Evolutionary conservation across 768 basidiomycete genomes (phyloP).

Genomic region (Mycena galericulata): DNA sequence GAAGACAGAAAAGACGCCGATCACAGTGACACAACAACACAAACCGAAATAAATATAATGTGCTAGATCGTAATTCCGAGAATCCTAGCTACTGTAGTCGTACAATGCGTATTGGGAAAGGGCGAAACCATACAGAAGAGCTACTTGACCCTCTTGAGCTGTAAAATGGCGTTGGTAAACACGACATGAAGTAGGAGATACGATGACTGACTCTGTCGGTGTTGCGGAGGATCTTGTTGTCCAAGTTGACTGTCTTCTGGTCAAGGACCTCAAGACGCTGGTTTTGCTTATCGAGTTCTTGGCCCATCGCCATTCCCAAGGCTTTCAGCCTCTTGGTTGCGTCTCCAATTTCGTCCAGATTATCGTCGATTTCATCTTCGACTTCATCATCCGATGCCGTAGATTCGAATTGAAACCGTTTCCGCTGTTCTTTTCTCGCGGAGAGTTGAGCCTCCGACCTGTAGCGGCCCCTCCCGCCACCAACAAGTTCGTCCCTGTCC

Average conservation of each 20-base stretch:
- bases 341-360: constrained; percentile 87
- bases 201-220: constrained; percentile 78
- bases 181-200: neutral
- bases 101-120: neutral
- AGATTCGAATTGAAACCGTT: constrained; percentile 92
- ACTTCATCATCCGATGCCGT: constrained; percentile 92
- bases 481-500: constrained; percentile 55
- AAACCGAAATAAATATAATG: neutral
- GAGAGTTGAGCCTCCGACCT: constrained; percentile 65
- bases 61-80: neutral
- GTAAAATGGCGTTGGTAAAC: constrained; percentile 29
- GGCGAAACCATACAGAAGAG: no score
- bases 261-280: constrained; percentile 79
- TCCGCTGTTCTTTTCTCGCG: constrained; percentile 74
- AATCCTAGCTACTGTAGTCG: neutral
- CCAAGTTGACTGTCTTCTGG: constrained; percentile 81
- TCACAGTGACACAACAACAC: neutral
- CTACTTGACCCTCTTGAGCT: constrained; percentile 76
- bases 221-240: constrained; percentile 81
- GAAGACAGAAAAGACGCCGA: neutral
- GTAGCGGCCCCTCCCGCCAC: constrained; percentile 54
- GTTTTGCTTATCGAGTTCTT: constrained; percentile 93
- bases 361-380: constrained; percentile 94
- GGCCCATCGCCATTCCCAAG: constrained; percentile 84
- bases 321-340: constrained; percentile 84